These are phyloP conservation scores for Pleodorina starrii DNA, from an alignment of 139 green algal species.

Conservation along the genomic window DNA sequence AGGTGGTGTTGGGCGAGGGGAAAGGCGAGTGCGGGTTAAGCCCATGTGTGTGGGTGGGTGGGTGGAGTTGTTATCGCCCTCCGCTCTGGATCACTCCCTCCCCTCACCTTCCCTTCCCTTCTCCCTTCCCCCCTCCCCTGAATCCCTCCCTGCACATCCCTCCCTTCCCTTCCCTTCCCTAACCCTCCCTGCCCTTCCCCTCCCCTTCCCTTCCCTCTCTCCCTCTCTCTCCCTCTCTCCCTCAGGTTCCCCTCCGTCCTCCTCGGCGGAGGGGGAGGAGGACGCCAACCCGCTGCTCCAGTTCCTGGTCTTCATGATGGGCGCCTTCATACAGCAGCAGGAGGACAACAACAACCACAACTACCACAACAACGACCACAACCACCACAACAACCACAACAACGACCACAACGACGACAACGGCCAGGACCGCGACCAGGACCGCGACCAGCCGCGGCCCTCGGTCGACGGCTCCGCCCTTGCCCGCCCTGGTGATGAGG, in stretches of 20 bases:
- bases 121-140: not conserved
- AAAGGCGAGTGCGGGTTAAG: not conserved
- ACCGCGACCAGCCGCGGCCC: too few species aligned
- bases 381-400: too few species aligned
- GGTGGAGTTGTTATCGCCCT: too few species aligned
- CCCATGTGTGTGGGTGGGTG: too few species aligned
- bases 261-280: not conserved
- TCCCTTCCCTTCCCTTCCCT: not conserved
- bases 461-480: too few species aligned
- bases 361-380: not conserved
- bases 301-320: slow-evolving; percentile 45
- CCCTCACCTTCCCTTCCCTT: not conserved
- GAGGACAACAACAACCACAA: not conserved
- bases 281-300: not conserved
- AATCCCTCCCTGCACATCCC: not conserved
- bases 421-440: too few species aligned
- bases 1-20: not conserved
- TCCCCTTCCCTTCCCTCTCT: not conserved
- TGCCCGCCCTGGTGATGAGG: too few species aligned
- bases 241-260: not conserved
- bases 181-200: not conserved
- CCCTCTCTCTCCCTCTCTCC: not conserved
- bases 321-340: slow-evolving; percentile 16
- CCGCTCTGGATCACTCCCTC: not conserved
- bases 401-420: too few species aligned